A percentile compares a stretch with the other conserved stretches of the same genome.
Conservation (phyloP, 169 alveolate species). For the Plasmodium gonderi region DNA sequence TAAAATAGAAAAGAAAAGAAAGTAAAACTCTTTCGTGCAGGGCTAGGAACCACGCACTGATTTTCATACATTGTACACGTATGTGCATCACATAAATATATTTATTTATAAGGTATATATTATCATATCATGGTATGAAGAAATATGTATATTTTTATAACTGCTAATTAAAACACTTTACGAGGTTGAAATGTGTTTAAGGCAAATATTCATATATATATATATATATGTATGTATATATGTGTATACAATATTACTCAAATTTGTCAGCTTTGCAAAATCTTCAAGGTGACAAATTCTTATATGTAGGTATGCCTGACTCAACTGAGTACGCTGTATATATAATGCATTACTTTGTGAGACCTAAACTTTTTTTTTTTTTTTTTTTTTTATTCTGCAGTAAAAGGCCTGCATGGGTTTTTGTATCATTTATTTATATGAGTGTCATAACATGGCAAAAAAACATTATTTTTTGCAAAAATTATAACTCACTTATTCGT, state of each 20-base stretch:
- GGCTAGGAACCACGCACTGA: neutral
- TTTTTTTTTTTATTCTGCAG: neutral
- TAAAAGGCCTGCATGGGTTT: neutral
- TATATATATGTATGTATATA: too few relatives aligned
- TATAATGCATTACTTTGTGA: neutral
- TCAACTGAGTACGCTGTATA: neutral
- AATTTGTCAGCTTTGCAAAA: neutral
- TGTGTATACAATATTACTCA: neutral
- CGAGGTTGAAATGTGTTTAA: neutral
- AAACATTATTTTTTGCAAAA: neutral
- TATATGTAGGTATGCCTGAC: neutral
- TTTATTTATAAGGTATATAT: too few relatives aligned
- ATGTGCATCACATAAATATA: too few relatives aligned
- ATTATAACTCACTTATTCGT: neutral
- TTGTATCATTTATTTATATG: neutral
- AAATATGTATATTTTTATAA: too few relatives aligned
- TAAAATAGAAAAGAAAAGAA: too few relatives aligned
- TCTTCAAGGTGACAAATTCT: neutral
- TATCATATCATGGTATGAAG: too few relatives aligned
- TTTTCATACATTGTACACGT: too few relatives aligned
- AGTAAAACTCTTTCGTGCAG: neutral
- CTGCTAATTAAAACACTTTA: neutral
- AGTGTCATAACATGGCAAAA: too few relatives aligned
- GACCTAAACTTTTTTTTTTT: neutral
- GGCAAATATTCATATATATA: too few relatives aligned